Base-by-base conservation (phyloP, 2,329 filamentous ascomycete species). In the Epichloe scottii region DNA sequence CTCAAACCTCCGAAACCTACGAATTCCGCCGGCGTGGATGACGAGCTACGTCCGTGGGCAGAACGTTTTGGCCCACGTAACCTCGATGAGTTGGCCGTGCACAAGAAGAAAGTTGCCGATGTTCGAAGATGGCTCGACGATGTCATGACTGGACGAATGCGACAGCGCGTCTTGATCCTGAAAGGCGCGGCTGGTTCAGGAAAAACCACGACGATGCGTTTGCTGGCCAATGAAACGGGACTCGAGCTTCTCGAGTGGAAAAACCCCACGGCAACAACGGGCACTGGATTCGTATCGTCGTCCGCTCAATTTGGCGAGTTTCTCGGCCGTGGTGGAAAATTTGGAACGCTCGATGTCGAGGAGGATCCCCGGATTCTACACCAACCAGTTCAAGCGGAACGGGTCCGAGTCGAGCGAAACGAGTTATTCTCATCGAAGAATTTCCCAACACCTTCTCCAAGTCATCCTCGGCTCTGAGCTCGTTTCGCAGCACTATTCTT, bases 301-400 rank as follows among this genome's bases (percentile, higher is more conserved):
- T 81, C 87, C 5, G 76, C 81, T 6, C 87, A 94, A 58, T 98
- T 98, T 61, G 88, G 95, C 58, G 91, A 97, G 55, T 98, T 97
- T 58, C 73, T 98, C 53, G 84, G 81, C 11, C 79, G 89, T 51
- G 84, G 88, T 50, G 85, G 88, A 51, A 86, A 84, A 55, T 95
- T 93, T 66, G 80, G 84, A 15, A 84, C 84, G 50, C 74, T 95
- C 43, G 76, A 85, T 53, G 65, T 63, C 41, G 66, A 69, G 41
- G n/a, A n/a, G 55, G 51, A 11, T 53, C 58, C 41, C 21, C 62
- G 62, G 62, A 57, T 60, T 58, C 64, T 60, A 51, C 58, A 2
- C 54, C 60, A 4, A 55, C 41, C 50, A 60, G 49, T 30, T 56
- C 59, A 10, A 58, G 59, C 6, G 46, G 46, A 33, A 19, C 49